Percentiles rank a stretch among this genome's conserved stretches.
These are phyloP conservation scores for Pseudoturritis turrita DNA, from an alignment of 345 rosid genomes.

Conservation along the genomic window DNA sequence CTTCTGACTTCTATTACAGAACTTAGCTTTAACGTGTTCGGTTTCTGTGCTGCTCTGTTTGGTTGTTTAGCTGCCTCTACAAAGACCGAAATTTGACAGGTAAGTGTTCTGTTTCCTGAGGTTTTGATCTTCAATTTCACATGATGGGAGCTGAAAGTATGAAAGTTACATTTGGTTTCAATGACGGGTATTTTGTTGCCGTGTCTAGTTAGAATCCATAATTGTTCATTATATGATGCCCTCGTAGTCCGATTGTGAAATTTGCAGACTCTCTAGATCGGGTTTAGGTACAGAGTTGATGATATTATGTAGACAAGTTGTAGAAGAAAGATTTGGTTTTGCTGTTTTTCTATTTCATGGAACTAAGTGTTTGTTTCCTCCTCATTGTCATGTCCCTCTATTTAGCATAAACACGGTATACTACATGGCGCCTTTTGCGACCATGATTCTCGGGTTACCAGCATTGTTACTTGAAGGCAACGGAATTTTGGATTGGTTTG, in stretches of 20 bases:
- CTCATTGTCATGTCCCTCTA: background rate
- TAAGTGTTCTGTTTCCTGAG: slow-evolving; percentile 22
- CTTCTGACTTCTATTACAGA: slow-evolving; percentile 86
- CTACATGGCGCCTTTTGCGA: slow-evolving; percentile 98
- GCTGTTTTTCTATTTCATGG: background rate
- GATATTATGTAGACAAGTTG: no score
- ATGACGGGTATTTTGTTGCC: no score
- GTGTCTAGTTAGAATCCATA: no score
- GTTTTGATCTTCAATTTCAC: no score
- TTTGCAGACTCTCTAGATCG: no score
- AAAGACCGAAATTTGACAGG: slow-evolving; percentile 96
- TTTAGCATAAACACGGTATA: slow-evolving; percentile 87
- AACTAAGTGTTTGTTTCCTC: background rate
- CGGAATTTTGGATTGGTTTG: slow-evolving; percentile 72
- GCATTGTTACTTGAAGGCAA: slow-evolving; percentile 76
- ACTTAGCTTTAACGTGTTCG: slow-evolving; percentile 87
- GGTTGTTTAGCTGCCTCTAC: slow-evolving; percentile 98
- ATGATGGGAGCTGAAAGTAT: no score
- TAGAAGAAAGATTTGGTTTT: background rate
- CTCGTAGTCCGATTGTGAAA: no score
- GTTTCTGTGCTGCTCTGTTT: slow-evolving; percentile 88
- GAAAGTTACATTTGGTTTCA: no score
- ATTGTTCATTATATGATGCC: no score
- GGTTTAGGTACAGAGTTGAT: no score
- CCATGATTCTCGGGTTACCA: slow-evolving; percentile 77